Conservation (phyloP, 23 red algal genomes). For the Gracilaria vermiculophylla region DNA sequence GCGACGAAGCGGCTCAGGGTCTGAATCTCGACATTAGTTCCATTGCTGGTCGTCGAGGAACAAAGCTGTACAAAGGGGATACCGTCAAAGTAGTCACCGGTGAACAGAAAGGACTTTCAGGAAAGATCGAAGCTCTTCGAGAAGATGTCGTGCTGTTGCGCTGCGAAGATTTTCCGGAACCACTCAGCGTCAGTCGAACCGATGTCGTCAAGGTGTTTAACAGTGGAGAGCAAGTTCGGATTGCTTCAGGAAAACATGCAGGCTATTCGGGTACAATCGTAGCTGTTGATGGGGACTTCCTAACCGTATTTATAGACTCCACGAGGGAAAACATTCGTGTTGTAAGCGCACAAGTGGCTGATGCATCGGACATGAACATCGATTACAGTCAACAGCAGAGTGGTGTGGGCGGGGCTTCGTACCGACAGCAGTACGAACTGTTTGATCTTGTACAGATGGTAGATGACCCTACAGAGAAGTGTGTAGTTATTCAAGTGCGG, state of each 20-base stretch:
- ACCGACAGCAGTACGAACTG: conserved; percentile 56
- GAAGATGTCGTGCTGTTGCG: conserved; percentile 63
- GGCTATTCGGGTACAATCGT: conserved; percentile 91
- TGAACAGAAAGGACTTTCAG: conserved; percentile 63
- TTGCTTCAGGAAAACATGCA: conserved; percentile 68
- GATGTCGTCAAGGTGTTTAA: conserved; percentile 91
- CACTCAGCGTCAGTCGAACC: conserved; percentile 40
- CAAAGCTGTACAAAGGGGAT: conserved; percentile 69
- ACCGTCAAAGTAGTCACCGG: conserved; percentile 47
- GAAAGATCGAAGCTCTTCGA: conserved; percentile 39
- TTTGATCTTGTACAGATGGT: conserved; percentile 92
- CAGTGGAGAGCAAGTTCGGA: conserved; percentile 77
- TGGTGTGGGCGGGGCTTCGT: neutral
- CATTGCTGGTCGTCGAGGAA: conserved; percentile 42
- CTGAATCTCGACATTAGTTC: conserved; percentile 64
- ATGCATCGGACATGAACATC: conserved; percentile 67
- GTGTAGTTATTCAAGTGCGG: conserved; percentile 80
- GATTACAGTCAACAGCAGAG: conserved; percentile 21
- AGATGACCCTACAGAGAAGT: conserved; percentile 55
- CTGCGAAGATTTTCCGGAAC: conserved; percentile 39
- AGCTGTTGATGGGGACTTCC: conserved; percentile 68
- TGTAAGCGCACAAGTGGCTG: conserved; percentile 52
- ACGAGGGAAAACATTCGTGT: conserved; percentile 81
- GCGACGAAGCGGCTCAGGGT: conserved; percentile 21
- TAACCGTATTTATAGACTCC: conserved; percentile 85